Evolutionary conservation across 805 yeast species (phyloP), one percentile per base, ranked within the genome.

Genomic region (Ogataea dorogensis): DNA sequence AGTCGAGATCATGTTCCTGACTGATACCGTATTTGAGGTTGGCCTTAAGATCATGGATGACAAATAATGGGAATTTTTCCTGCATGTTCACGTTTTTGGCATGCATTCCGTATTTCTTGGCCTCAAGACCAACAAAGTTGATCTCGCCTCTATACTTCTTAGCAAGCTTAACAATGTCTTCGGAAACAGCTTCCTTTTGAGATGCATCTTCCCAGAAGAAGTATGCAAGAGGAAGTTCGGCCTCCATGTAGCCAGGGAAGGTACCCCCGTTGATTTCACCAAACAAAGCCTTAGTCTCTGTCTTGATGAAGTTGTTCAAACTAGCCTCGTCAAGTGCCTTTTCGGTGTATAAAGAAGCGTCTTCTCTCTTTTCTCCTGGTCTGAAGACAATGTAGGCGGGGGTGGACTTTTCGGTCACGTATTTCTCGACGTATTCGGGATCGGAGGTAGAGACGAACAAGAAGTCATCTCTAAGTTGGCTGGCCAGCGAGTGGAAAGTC

Each of bases 71-170:
- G 76, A 84, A 82, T 54, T 79, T 77, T 57, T 86, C 84, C 65
- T 79, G 70, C 77, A 89, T 75, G 72, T 84, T 86, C 60, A 93
- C 74, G 65, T 79, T 77, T 56, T 76, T 81, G 40, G 96, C 96
- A 58, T 91, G 98, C 63, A 74, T 77, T 47, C 96, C 96, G 59
- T 67, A 93, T 54, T 68, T 67, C 37, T 70, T 56, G 40, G 95
- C 95, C 55, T 91, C 89, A 53, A 93, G 71, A 64, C 91, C 94
- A 49, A 85, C 96, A 63, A 93, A 81, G 70, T 84, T 86, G 50
- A 88, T 63, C 58, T 77, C 73, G 45, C 95, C 96, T 70, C 86
- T 78, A 66, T 74, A 71, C 58, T 75, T 66, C 67, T 81, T 80
- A 54, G 91, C 94, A 54, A 84, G 66, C 37, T 77, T 73, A 43